Conservation (phyloP, 768 basidiomycete species). For the Serendipita sp. region DNA sequence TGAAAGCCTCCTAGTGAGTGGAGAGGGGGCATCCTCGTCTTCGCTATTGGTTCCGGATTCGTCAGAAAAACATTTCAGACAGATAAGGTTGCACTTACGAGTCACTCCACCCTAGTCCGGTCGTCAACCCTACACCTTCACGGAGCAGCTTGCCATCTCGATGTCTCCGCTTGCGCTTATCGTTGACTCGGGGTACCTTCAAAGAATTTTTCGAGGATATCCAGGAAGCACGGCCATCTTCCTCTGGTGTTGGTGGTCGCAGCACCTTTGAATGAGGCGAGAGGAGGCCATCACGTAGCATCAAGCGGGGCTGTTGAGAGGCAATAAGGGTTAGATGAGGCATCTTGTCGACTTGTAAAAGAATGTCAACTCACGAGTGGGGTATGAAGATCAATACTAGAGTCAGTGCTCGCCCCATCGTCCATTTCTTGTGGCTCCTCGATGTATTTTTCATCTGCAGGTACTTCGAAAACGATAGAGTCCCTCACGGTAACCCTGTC, state of each 20-base stretch:
- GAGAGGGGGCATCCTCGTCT: conserved; percentile 57
- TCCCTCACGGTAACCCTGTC: neutral
- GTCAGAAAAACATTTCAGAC: conserved; percentile 4
- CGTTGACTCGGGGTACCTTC: conserved; percentile 31
- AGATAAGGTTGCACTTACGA: conserved; percentile 23
- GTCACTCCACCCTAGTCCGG: conserved; percentile 61
- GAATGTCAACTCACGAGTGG: conserved; percentile 41
- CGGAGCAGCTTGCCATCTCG: conserved; percentile 40
- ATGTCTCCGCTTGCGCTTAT: conserved; percentile 38
- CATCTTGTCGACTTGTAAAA: neutral
- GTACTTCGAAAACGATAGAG: neutral
- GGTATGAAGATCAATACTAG: conserved; percentile 42
- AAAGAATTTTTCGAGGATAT: conserved; percentile 22
- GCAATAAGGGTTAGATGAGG: neutral
- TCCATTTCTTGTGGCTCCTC: conserved; percentile 6
- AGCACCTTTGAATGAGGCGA: conserved; percentile 50
- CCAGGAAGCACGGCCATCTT: conserved; percentile 12
- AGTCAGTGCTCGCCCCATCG: conserved; percentile 30
- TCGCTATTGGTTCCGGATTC: conserved; percentile 26
- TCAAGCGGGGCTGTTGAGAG: conserved; percentile 31
- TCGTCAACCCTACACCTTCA: conserved; percentile 54
- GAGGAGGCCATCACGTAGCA: conserved; percentile 49
- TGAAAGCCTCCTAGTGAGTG: conserved; percentile 47
- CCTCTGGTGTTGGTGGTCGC: conserved; percentile 19
- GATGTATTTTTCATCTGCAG: neutral